Percentiles rank a stretch among this genome's conserved stretches.
phyloP scores from a whole-genome alignment of 257 asterid species.

The Solanum clarkiae region DNA sequence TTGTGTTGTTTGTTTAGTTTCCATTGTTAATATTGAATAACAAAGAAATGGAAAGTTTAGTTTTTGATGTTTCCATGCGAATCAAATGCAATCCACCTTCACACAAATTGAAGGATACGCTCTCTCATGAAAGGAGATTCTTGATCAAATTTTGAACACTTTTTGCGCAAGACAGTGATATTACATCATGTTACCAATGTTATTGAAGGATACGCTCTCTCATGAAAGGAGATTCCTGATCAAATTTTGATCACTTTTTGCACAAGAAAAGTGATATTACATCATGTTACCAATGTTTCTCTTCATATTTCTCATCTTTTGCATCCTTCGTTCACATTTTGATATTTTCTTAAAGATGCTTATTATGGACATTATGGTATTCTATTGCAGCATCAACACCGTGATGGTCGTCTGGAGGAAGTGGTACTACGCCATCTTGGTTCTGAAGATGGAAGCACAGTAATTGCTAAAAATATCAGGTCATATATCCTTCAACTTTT shows the following conservation, averaged over 20 bases:
- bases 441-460: slow-evolving; percentile 59
- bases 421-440: slow-evolving; percentile 64
- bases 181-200: too few species aligned
- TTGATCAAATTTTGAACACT: neutral
- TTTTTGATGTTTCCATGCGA: neutral
- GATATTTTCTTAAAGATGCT: neutral
- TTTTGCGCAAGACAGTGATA: neutral
- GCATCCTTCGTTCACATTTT: neutral
- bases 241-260: neutral
- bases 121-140: neutral
- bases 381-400: slow-evolving; percentile 60
- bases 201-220: neutral
- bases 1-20: neutral
- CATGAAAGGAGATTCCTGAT: neutral
- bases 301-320: neutral
- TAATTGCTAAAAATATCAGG: slow-evolving; percentile 69
- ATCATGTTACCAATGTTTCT: neutral
- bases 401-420: slow-evolving; percentile 79
- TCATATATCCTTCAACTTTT: slow-evolving; percentile 1
- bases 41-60: neutral
- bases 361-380: neutral
- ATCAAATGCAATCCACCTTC: neutral
- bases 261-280: neutral
- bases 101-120: neutral
- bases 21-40: neutral